Conservation (phyloP, 1,284 basidiomycete genomes). For the Melampsora americana region DNA sequence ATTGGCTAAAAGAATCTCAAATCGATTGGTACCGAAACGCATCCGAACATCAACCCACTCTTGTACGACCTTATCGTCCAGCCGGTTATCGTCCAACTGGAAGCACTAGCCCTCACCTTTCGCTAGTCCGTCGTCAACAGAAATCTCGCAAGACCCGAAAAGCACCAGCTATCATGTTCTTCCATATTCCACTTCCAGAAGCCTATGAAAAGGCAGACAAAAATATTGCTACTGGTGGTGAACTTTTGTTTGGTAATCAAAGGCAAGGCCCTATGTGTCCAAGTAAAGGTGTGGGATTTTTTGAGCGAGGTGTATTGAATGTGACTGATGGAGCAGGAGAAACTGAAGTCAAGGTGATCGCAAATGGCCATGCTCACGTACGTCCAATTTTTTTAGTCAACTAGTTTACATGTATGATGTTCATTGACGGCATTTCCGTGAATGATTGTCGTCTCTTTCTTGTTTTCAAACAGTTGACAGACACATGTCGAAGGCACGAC, state of each 20-base stretch:
- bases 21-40: constrained; percentile 24
- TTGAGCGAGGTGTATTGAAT: constrained; percentile 46
- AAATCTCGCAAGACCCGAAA: constrained; percentile 30
- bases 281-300: constrained; percentile 50
- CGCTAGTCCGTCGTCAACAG: background rate
- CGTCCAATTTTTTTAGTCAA: background rate
- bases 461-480: constrained; percentile 15
- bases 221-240: constrained; percentile 29
- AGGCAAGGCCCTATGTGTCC: constrained; percentile 48
- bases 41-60: constrained; percentile 17
- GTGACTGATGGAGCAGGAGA: constrained; percentile 12
- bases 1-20: constrained; percentile 42
- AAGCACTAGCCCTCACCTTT: too few relatives aligned
- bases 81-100: background rate
- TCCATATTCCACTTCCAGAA: constrained; percentile 54
- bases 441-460: background rate
- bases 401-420: background rate
- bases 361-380: constrained; percentile 49
- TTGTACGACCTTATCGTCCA: constrained; percentile 15
- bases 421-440: too few relatives aligned
- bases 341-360: constrained; percentile 48
- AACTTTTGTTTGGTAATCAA: constrained; percentile 46
- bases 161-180: constrained; percentile 50
- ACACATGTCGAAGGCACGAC: constrained; percentile 30
- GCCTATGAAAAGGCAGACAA: constrained; percentile 46